phyloP scores from a whole-genome alignment of 352 stramenopile genomes.

The Phytophthora quininea region DNA sequence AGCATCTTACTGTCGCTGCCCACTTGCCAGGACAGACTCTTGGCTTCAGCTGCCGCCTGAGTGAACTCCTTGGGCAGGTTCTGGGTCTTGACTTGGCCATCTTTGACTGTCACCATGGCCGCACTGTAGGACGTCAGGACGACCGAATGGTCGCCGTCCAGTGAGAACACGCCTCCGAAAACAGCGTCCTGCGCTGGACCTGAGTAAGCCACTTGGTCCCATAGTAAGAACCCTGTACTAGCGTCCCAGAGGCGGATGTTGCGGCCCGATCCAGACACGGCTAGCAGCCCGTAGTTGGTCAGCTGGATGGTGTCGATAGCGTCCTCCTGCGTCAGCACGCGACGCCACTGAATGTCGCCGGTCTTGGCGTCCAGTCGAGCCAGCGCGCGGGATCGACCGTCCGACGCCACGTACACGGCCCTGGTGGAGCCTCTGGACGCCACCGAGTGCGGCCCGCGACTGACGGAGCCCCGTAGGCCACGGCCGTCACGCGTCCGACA shows the following conservation, averaged over 20 bases:
- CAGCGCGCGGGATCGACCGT: constrained; percentile 62
- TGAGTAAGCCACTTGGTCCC: constrained; percentile 58
- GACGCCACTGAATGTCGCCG: constrained; percentile 79
- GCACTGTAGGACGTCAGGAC: constrained; percentile 54
- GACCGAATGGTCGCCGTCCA: constrained; percentile 54
- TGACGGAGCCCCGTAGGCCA: constrained; percentile 60
- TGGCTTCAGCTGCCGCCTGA: constrained; percentile 25
- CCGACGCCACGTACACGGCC: constrained; percentile 75
- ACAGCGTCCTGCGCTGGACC: constrained; percentile 22
- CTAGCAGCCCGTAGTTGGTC: constrained; percentile 70
- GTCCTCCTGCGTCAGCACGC: constrained; percentile 64
- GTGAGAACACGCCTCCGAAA: constrained; percentile 50
- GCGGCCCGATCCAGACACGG: constrained; percentile 57
- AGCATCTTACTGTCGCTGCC: constrained; percentile 51
- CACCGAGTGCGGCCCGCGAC: constrained; percentile 37
- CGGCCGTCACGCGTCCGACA: constrained; percentile 54
- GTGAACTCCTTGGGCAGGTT: constrained; percentile 40
- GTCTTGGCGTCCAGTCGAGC: constrained; percentile 73
- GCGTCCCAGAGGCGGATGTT: constrained; percentile 77
- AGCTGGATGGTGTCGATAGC: constrained; percentile 71
- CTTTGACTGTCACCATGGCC: constrained; percentile 62
- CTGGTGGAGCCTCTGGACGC: constrained; percentile 48
- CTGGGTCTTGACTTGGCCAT: constrained; percentile 54
- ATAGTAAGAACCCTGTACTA: constrained; percentile 63
- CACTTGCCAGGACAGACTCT: constrained; percentile 44